Base-by-base conservation (phyloP, 2,329 filamentous ascomycete species). In the Aspergillus sp. region DNA sequence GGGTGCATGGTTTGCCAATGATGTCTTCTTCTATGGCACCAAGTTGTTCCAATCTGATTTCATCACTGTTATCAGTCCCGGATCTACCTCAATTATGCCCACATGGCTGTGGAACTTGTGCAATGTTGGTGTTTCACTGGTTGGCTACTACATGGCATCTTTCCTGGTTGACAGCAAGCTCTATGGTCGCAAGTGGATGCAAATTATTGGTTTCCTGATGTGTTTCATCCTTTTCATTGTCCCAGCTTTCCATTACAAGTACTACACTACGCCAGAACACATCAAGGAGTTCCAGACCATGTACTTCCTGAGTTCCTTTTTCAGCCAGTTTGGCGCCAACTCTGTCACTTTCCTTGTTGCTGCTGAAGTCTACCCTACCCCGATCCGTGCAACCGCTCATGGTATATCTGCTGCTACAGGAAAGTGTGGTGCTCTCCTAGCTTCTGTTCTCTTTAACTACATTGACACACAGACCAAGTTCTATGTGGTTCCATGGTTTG, bases 1-100 rank as follows among this genome's bases (percentile, higher is more conserved):
- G 7, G 86, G 86, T 47, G 80, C 83, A 33, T 97, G 91, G 91
- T 97, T 91, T 70, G 87, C 84, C 73, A 97, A 97, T 69, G 91
- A 97, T 63, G 85, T 97, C 56, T 96, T 97, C 78, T 97, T 97
- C 76, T 97, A 97, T 74, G 91, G 91, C 58, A 96, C 95, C 83
- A 96, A 95, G 78, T 83, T 96, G 45, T 96, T 96, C 79, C 90
- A 95, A 72, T 80, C 79, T 52, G 80, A 91, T 64, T 96, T 96
- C 72, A 95, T 96, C 71, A 74, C 73, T 30, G 85, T 93, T 62
- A 83, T 96, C 56, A 86, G 83, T 46, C 77, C 81, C 2, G 19
- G 45, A 70, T 78, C 54, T 79, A 81, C 53, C 33, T 88, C 86
- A 5, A 80, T 96, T 64, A 86, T 95, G 80, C 83, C 83, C 33